Evolutionary conservation across 495 filamentous ascomycete genomes (phyloP).

Genomic region (Trichoderma orchidacearum): DNA sequence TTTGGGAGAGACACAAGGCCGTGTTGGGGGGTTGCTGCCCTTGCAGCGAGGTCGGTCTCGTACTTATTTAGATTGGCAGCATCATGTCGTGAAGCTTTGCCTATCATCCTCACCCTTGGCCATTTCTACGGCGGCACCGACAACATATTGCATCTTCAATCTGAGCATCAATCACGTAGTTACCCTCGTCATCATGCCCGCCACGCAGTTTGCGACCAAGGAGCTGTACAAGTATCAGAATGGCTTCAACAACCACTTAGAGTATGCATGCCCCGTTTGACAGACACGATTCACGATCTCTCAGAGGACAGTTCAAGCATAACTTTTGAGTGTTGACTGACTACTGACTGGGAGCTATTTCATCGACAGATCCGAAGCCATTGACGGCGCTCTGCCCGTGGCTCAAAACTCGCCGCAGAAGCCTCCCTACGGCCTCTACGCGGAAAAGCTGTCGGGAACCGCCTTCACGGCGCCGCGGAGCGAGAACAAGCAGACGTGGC

Average conservation of each 20-base stretch:
- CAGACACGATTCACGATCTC: background rate
- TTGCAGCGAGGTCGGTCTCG: too few species aligned
- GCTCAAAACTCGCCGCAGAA: slow-evolving; percentile 85
- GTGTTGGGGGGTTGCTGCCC: too few species aligned
- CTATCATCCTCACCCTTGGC: too few species aligned
- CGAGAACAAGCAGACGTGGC: slow-evolving; percentile 86
- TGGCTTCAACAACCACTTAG: slow-evolving; percentile 52
- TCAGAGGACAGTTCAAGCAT: too few species aligned
- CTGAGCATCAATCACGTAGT: too few species aligned
- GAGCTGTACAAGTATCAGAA: slow-evolving; percentile 54
- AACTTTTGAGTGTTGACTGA: too few species aligned
- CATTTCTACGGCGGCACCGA: too few species aligned
- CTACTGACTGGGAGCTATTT: background rate
- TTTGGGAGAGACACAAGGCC: too few species aligned
- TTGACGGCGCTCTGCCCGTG: slow-evolving; percentile 32
- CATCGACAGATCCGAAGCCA: slow-evolving; percentile 30
- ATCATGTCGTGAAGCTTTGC: too few species aligned
- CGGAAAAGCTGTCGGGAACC: slow-evolving; percentile 88
- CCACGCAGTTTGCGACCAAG: slow-evolving; percentile 36
- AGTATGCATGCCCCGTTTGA: slow-evolving; percentile 24
- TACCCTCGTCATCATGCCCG: slow-evolving; percentile 41
- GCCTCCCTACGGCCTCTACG: slow-evolving; percentile 69
- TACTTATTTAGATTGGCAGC: too few species aligned
- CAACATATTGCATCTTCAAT: too few species aligned
- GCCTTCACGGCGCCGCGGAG: slow-evolving; percentile 83